Conservation (phyloP, 352 stramenopile species). For the Elongisporangium undulatum region DNA sequence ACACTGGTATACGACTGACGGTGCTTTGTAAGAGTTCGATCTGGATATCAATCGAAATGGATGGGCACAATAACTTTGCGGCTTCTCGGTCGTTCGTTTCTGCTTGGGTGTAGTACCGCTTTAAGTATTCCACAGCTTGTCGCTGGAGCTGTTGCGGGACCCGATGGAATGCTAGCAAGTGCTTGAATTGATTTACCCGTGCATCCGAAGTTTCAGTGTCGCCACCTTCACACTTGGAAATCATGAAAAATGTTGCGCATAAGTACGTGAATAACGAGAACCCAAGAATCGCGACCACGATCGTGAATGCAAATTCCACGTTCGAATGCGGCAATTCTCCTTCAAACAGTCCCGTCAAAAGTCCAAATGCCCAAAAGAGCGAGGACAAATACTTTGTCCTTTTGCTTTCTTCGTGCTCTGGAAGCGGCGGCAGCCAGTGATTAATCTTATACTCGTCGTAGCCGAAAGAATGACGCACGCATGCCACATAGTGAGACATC, state of each 20-base stretch:
- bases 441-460: constrained; percentile 32
- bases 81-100: constrained; percentile 62
- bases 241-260: constrained; percentile 68
- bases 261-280: constrained; percentile 70
- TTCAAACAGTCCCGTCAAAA: constrained; percentile 54
- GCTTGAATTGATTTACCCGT: constrained; percentile 61
- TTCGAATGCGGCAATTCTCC: constrained; percentile 48
- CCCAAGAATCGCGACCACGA: constrained; percentile 43
- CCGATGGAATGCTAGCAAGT: constrained; percentile 60
- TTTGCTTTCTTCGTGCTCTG: constrained; percentile 5
- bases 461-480: constrained; percentile 43
- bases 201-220: constrained; percentile 51
- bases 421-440: constrained; percentile 38
- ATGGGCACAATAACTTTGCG: constrained; percentile 56
- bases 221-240: constrained; percentile 65
- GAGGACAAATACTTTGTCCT: constrained; percentile 42
- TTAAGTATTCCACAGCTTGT: constrained; percentile 60
- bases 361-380: constrained; percentile 63
- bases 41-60: constrained; percentile 65
- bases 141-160: constrained; percentile 41
- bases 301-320: constrained; percentile 57
- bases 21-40: constrained; percentile 51
- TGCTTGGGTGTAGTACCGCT: constrained; percentile 57
- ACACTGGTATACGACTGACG: constrained; percentile 53
- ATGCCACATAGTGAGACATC: constrained; percentile 52